Conservation (phyloP, 768 basidiomycete genomes). For the Amylocystis lapponica region DNA sequence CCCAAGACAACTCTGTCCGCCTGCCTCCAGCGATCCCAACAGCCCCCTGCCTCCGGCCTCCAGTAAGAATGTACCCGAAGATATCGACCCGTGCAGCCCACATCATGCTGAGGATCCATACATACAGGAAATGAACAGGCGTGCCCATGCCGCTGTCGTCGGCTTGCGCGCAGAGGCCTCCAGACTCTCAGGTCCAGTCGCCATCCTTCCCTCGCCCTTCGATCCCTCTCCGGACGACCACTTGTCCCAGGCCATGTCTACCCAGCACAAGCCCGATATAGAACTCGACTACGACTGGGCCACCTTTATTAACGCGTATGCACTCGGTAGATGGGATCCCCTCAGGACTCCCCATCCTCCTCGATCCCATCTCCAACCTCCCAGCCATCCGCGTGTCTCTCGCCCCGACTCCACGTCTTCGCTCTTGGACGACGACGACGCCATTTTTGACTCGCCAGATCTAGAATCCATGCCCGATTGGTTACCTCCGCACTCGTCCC, state of each 20-base stretch:
- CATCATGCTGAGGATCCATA: slow-evolving; percentile 6
- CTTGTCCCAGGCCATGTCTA: slow-evolving; percentile 11
- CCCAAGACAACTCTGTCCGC: slow-evolving; percentile 33
- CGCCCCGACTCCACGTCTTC: neutral
- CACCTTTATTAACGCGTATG: slow-evolving; percentile 72
- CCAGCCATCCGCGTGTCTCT: slow-evolving; percentile 11
- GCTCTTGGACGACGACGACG: no score
- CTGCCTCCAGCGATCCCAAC: no score
- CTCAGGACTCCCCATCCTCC: slow-evolving; percentile 62
- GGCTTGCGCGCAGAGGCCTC: slow-evolving; percentile 22
- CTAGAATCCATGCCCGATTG: no score
- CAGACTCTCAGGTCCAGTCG: slow-evolving; percentile 14
- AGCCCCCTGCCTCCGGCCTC: slow-evolving; percentile 23
- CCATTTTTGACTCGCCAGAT: no score
- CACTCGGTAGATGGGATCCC: slow-evolving; percentile 76
- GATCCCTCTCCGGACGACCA: slow-evolving; percentile 22
- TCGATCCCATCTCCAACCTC: slow-evolving; percentile 24
- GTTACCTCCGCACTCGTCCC: no score
- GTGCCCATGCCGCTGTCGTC: slow-evolving; percentile 19
- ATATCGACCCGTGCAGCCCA: neutral
- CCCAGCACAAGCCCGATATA: slow-evolving; percentile 13
- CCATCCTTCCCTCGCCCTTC: slow-evolving; percentile 21
- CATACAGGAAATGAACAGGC: slow-evolving; percentile 21
- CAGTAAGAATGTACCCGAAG: no score
- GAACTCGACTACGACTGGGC: slow-evolving; percentile 57